Conservation (phyloP, 139 green algal species). For the Axilococcus clingmanii region DNA sequence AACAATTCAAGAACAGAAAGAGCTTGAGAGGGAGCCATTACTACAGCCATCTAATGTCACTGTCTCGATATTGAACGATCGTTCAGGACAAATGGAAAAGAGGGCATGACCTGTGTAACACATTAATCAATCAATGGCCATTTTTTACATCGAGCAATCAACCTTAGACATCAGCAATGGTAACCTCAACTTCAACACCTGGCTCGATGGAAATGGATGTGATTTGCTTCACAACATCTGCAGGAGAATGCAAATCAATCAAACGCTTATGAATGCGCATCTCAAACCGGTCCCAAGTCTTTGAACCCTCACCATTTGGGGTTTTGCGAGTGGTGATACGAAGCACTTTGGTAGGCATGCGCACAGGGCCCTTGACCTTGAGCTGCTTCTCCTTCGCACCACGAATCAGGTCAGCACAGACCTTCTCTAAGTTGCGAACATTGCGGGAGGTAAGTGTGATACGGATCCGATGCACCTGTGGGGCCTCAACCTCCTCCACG, state of each 20-base stretch:
- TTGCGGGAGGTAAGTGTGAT: constrained; percentile 97
- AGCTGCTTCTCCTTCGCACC: constrained; percentile 98
- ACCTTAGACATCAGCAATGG: constrained; percentile 53
- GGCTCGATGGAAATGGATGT: constrained; percentile 98
- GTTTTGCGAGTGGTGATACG: constrained; percentile 96
- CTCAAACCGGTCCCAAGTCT: constrained; percentile 97
- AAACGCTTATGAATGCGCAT: constrained; percentile 99
- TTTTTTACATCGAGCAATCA: too few species aligned
- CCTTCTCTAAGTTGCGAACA: constrained; percentile 96
- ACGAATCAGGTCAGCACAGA: constrained; percentile 94
- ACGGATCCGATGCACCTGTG: constrained; percentile 82
- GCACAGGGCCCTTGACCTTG: constrained; percentile 95
- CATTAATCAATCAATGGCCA: too few species aligned
- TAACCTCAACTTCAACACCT: constrained; percentile 96
- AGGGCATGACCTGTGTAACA: too few species aligned
- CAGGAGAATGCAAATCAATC: constrained; percentile 96
- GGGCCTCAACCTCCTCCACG: constrained; percentile 58
- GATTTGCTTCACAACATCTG: constrained; percentile 99
- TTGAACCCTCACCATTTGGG: constrained; percentile 97
- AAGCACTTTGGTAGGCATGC: constrained; percentile 98
- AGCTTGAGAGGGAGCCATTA: not conserved
- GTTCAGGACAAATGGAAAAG: too few species aligned
- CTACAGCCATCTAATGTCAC: too few species aligned
- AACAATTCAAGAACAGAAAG: not conserved
- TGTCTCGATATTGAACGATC: too few species aligned